phyloP scores from a whole-genome alignment of 75 land plant species.

The Ceratopteris richardii region DNA sequence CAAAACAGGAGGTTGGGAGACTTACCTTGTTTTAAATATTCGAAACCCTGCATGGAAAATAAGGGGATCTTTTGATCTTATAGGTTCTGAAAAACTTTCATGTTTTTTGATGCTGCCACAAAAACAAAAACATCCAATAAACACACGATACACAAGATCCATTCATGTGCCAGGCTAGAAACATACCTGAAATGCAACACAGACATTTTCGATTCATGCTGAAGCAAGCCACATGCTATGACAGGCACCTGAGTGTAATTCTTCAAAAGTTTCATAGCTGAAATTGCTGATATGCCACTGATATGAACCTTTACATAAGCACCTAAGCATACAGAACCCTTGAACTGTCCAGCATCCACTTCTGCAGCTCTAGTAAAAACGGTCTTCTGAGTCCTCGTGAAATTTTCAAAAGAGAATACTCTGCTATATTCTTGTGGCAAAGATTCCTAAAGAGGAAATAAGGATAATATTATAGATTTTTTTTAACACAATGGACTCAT shows the following conservation, averaged over 20 bases:
- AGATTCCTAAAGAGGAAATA: slow-evolving; percentile 53
- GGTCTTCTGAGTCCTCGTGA: slow-evolving; percentile 67
- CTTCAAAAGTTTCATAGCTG: slow-evolving; percentile 38
- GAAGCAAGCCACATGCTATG: slow-evolving; percentile 73
- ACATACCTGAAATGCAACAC: slow-evolving; percentile 91
- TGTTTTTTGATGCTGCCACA: slow-evolving; percentile 76
- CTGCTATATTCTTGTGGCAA: slow-evolving; percentile 80
- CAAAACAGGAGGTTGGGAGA: background rate
- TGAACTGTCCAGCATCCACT: slow-evolving; percentile 35
- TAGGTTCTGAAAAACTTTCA: slow-evolving; percentile 62
- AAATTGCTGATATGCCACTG: slow-evolving; percentile 42
- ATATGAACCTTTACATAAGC: slow-evolving; percentile 64
- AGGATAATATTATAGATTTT: no score
- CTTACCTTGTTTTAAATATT: slow-evolving; percentile 65
- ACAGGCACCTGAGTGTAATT: slow-evolving; percentile 38
- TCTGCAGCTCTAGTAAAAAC: slow-evolving; percentile 57
- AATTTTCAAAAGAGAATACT: slow-evolving; percentile 85
- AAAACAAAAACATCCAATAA: background rate
- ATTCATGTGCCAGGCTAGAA: no score
- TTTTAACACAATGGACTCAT: no score
- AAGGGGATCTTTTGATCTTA: slow-evolving; percentile 72
- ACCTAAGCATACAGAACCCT: slow-evolving; percentile 35
- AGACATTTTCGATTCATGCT: slow-evolving; percentile 97
- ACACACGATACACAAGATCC: no score
- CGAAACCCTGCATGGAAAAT: slow-evolving; percentile 91